Evolutionary conservation across 1,284 basidiomycete species (phyloP).

Genomic region (Golubevia sp.): DNA sequence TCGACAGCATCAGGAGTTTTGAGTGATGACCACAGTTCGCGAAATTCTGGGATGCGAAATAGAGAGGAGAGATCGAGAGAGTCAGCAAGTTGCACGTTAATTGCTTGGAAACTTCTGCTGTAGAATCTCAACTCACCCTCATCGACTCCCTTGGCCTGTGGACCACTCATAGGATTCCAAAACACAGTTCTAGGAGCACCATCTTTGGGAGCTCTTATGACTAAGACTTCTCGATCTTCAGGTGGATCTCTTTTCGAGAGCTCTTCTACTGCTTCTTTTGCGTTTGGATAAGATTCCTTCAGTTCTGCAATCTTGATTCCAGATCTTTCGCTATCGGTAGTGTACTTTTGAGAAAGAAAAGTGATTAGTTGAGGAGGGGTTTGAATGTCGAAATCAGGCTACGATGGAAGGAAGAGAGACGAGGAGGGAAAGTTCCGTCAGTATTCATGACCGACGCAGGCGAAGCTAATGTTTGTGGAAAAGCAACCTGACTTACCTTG

Average conservation of each 20-base stretch:
- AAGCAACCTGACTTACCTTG: constrained; percentile 28
- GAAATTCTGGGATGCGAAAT: constrained; percentile 34
- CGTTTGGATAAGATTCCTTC: constrained; percentile 51
- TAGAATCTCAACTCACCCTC: constrained; percentile 29
- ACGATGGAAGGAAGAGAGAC: not conserved
- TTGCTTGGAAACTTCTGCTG: not conserved
- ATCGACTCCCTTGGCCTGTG: constrained; percentile 41
- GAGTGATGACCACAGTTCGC: constrained; percentile 48
- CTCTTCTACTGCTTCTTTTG: constrained; percentile 14
- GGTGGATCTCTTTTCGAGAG: constrained; percentile 17
- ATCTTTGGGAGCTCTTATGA: constrained; percentile 45
- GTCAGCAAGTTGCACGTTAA: not conserved
- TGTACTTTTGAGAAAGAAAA: constrained; percentile 36
- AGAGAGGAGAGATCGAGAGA: constrained; percentile 1
- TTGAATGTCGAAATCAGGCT: constrained; percentile 53
- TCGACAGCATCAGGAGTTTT: constrained; percentile 56
- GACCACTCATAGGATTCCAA: constrained; percentile 52
- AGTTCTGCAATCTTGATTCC: constrained; percentile 53
- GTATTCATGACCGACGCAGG: too few relatives aligned
- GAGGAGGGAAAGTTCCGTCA: not conserved
- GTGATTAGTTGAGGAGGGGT: constrained; percentile 42
- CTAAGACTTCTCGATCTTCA: constrained; percentile 48
- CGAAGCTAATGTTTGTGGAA: not conserved
- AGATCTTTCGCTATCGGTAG: constrained; percentile 10
- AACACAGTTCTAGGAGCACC: constrained; percentile 49